These are phyloP conservation scores for Hyaloscypha hepaticicola DNA, from an alignment of 495 filamentous ascomycete genomes.

Conservation along the genomic window DNA sequence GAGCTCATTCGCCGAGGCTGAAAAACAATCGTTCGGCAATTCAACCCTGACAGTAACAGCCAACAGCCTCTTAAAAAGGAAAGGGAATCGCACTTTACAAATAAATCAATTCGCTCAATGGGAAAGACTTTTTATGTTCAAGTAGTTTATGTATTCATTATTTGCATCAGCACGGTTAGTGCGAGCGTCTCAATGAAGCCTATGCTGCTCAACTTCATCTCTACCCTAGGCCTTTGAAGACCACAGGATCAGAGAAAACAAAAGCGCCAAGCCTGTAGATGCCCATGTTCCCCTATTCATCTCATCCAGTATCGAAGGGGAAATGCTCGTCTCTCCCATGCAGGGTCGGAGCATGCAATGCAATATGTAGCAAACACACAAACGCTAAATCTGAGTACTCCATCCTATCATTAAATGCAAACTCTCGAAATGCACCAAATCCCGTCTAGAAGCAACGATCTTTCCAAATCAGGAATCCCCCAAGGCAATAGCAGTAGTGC, in stretches of 20 bases:
- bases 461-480: conserved; percentile 25
- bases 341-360: conserved; percentile 17
- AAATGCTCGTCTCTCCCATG: conserved; percentile 20
- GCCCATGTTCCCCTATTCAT: conserved; percentile 9
- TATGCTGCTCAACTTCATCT: background rate
- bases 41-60: too few species aligned
- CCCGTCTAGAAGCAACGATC: conserved; percentile 14
- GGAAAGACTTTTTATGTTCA: background rate
- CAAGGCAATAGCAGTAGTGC: conserved; percentile 14
- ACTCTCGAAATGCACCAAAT: conserved; percentile 15
- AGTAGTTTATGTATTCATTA: conserved; percentile 21
- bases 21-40: background rate
- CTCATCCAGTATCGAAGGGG: conserved; percentile 2
- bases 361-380: conserved; percentile 20
- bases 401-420: conserved; percentile 33
- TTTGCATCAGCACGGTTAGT: conserved; percentile 20
- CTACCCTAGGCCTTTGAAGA: background rate
- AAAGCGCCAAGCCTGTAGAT: background rate
- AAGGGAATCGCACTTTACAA: too few species aligned
- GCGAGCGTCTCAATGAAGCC: conserved; percentile 19
- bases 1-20: too few species aligned
- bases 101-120: too few species aligned
- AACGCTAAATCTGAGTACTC: conserved; percentile 19
- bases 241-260: background rate
- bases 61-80: too few species aligned